Conservation (phyloP, 2,329 filamentous ascomycete genomes). For the Nectriaceae sp. region DNA sequence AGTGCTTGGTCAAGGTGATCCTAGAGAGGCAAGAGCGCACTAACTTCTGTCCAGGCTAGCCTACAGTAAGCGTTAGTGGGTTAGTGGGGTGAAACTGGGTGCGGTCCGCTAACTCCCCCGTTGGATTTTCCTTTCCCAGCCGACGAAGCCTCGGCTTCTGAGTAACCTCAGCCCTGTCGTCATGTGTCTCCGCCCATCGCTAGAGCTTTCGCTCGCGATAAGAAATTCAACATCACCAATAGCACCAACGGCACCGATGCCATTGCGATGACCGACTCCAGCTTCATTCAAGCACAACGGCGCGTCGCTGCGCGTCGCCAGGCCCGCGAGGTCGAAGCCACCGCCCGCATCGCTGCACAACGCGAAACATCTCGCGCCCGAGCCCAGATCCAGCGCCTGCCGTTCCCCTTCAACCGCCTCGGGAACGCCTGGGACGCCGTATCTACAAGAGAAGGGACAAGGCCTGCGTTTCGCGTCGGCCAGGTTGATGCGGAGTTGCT, state of each 20-base stretch:
- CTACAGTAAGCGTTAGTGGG: too few species aligned
- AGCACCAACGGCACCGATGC: constrained; percentile 26
- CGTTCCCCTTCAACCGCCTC: constrained; percentile 63
- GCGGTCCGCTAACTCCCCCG: background rate
- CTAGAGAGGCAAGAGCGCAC: too few species aligned
- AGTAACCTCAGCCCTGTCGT: constrained; percentile 18
- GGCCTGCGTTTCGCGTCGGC: constrained; percentile 87
- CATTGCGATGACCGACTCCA: constrained; percentile 52
- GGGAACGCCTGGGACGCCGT: constrained; percentile 69
- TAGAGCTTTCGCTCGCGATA: constrained; percentile 7
- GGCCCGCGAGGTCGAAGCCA: constrained; percentile 69
- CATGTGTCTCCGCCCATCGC: constrained; percentile 26
- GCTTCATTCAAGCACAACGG: constrained; percentile 87
- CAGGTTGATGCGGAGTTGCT: constrained; percentile 95
- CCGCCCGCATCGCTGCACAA: constrained; percentile 52
- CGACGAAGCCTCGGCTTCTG: constrained; percentile 25
- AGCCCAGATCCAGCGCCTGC: constrained; percentile 57
- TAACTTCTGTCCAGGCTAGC: too few species aligned
- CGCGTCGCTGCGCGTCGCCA: constrained; percentile 80
- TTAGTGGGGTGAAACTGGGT: too few species aligned
- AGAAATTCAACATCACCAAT: background rate
- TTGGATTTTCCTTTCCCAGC: constrained; percentile 4
- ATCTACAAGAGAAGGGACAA: constrained; percentile 73
- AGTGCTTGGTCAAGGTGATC: too few species aligned
- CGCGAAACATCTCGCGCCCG: constrained; percentile 56